A percentile compares a stretch with the other conserved stretches of the same genome.
Evolutionary conservation across 192 early-diverging fungal species (phyloP).

Genomic region (Umbelopsis isabellina): DNA sequence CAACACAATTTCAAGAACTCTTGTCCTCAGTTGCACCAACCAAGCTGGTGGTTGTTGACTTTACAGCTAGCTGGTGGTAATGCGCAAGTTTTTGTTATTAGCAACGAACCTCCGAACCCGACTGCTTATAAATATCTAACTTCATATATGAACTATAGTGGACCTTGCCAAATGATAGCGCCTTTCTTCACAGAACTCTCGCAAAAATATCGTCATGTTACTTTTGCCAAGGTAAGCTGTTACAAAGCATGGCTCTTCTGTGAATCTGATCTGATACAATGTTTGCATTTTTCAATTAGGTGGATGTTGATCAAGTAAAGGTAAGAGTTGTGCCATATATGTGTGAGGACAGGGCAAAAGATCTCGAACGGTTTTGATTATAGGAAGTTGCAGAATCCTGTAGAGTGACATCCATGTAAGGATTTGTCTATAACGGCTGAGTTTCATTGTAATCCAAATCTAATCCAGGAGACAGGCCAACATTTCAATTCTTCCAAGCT

Average conservation of each 20-base stretch:
- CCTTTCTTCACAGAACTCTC: constrained; percentile 56
- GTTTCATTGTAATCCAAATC: neutral
- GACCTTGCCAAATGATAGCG: constrained; percentile 56
- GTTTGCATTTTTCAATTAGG: constrained; percentile 24
- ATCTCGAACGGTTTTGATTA: neutral
- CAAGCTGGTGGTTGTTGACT: constrained; percentile 58
- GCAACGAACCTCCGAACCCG: neutral
- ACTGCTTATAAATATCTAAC: neutral
- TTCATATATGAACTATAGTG: constrained; percentile 37
- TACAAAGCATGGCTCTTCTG: neutral
- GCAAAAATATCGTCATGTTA: constrained; percentile 49
- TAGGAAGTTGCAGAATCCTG: constrained; percentile 46
- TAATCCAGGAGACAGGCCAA: constrained; percentile 64
- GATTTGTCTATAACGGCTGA: neutral
- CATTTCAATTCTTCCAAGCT: constrained; percentile 82
- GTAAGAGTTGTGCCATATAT: neutral
- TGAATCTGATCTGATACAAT: constrained; percentile 12
- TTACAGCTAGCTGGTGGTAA: constrained; percentile 49
- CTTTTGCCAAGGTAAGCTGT: constrained; percentile 53
- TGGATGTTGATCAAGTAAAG: constrained; percentile 31
- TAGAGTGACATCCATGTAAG: constrained; percentile 54
- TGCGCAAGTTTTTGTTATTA: neutral
- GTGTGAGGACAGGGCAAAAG: neutral
- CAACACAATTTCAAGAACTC: constrained; percentile 34
- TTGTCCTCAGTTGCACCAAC: constrained; percentile 23